Percentiles rank a stretch among this genome's conserved stretches.
Conservation (phyloP, 257 asterid genomes). For the Nicotiana undulata region DNA sequence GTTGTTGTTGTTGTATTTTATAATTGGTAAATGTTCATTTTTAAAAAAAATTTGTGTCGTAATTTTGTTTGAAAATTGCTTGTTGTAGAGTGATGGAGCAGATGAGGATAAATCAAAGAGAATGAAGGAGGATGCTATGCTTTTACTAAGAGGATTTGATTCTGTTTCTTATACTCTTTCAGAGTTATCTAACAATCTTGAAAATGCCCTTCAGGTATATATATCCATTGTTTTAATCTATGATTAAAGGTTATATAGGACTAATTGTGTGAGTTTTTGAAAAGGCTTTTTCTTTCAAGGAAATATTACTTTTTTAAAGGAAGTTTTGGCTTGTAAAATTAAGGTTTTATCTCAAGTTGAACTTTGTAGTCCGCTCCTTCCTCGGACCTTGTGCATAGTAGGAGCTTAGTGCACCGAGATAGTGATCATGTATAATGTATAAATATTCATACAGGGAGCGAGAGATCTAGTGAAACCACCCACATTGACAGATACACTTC, state of each 20-base stretch:
- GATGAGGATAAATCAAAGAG: slow-evolving; percentile 27
- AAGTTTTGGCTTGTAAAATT: neutral
- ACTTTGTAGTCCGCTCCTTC: no score
- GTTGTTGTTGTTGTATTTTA: no score
- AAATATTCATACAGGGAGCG: no score
- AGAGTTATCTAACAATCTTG: slow-evolving; percentile 61
- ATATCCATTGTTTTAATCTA: neutral
- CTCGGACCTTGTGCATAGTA: no score
- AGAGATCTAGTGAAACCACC: slow-evolving; percentile 65
- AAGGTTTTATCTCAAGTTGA: no score
- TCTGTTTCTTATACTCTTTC: slow-evolving; percentile 73
- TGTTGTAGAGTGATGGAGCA: slow-evolving; percentile 37
- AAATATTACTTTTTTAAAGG: neutral
- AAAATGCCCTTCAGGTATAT: slow-evolving; percentile 73
- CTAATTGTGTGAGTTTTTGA: neutral
- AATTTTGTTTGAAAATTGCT: neutral
- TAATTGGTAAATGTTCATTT: no score
- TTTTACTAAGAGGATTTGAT: slow-evolving; percentile 41
- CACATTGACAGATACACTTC: slow-evolving; percentile 55
- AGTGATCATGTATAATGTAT: no score
- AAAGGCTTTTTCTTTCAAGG: neutral
- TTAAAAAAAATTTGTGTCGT: no score
- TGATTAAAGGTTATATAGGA: neutral
- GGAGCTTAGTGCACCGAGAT: no score
- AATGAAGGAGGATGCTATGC: slow-evolving; percentile 39